Evolutionary conservation across 1,284 basidiomycete species (phyloP), one percentile per base, ranked within the genome.

Genomic region (Leccinum subrobustum): DNA sequence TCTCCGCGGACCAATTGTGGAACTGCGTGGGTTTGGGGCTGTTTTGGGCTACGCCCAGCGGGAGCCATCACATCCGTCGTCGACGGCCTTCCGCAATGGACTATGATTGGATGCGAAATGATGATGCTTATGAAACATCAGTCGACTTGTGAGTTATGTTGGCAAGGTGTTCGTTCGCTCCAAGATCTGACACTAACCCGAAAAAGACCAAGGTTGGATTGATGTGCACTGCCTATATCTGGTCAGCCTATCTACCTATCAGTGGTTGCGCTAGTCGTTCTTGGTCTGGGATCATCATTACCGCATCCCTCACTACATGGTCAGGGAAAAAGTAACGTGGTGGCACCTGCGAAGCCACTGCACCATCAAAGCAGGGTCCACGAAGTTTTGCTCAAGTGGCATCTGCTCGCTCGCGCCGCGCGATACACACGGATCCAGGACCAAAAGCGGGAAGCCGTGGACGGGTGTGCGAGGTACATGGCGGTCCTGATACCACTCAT

Each of bases 1-100:
- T n/a, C 54, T 69, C 68, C 68, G 68, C 68, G 70, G 71, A 73
- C 60, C 48, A 55, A 52, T 54, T 51, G 54, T 29, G 60, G 60
- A 50, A 56, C 25, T 58, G 59, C 57, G 59, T 70, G 64, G 59
- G 67, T 66, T 57, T 56, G 55, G 47, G 52, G 59, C 52, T 59
- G 58, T 64, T 72, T 60, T 44, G 52, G 60, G 44, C 33, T 18
- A 7, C 59, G 50, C 50, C 42, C 59, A 60, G 59, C 54, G 60
- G 48, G 65, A 65, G 61, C 54, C 54, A 61, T 67, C 65, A 60
- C 52, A 52, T 60, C 69, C 66, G 58, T 50, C 65, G 42, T 68
- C 52, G 66, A 70, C 67, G 68, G 69, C 57, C 62, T 59, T 62
- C 70, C 68, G 58, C 60, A 67, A n/a, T 58, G 53, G 53, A 55